Conservation (phyloP, 305 asterid genomes). For the Solanum hybrid region DNA sequence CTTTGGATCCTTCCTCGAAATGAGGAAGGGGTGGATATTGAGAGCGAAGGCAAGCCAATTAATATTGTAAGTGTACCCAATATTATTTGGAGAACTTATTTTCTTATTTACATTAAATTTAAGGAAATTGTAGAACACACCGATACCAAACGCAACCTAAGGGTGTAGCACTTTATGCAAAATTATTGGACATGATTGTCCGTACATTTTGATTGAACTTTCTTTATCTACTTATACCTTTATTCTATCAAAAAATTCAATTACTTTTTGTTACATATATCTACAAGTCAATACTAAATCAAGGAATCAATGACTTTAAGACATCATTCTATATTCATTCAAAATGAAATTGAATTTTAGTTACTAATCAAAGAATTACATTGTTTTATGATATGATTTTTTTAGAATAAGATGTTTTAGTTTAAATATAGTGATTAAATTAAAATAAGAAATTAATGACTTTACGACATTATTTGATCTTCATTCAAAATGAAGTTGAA, state of each 20-base stretch:
- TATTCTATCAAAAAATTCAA: background rate
- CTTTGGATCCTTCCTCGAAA: background rate
- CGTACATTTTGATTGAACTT: background rate
- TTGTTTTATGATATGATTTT: background rate
- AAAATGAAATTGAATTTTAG: background rate
- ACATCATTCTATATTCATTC: background rate
- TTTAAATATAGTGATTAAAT: background rate
- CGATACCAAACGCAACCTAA: background rate
- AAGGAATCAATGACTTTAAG: background rate
- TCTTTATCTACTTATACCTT: background rate
- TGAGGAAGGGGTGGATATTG: background rate
- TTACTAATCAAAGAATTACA: background rate
- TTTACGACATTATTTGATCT: background rate
- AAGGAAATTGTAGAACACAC: background rate
- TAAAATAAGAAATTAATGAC: background rate
- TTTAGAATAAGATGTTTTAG: background rate
- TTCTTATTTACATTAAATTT: background rate
- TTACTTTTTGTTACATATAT: background rate
- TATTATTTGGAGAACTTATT: background rate
- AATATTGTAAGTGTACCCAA: background rate
- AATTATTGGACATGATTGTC: background rate
- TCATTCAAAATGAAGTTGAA: background rate
- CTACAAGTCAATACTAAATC: background rate
- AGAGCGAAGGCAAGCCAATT: background rate
- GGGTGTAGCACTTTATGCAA: background rate